Percentiles rank a stretch among this genome's conserved stretches.
Evolutionary conservation across 495 filamentous ascomycete species (phyloP).

Genomic region (Neurospora hispaniola): DNA sequence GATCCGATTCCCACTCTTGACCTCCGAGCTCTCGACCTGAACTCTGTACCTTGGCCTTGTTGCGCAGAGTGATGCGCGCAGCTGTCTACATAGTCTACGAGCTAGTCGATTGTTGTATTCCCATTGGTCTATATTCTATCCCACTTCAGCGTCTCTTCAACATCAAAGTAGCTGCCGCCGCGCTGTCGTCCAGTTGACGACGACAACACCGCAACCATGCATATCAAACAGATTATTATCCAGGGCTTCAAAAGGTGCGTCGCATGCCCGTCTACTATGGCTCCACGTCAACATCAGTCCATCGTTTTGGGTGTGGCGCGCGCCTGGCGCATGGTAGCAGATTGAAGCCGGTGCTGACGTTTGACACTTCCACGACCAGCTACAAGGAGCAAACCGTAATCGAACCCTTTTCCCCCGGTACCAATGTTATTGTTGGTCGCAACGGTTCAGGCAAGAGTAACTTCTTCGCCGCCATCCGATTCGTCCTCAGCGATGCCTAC

Average conservation of each 20-base stretch:
- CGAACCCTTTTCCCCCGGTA: slow-evolving; percentile 94
- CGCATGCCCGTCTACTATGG: not conserved
- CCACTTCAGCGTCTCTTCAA: not conserved
- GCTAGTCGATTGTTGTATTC: not conserved
- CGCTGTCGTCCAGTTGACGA: slow-evolving; percentile 21
- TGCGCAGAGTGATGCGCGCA: not conserved
- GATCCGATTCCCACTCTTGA: not conserved
- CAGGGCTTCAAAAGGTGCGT: slow-evolving; percentile 97
- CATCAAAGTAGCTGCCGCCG: slow-evolving; percentile 1
- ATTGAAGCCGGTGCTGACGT: slow-evolving; percentile 10
- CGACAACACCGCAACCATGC: slow-evolving; percentile 52
- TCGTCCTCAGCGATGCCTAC: slow-evolving; percentile 96
- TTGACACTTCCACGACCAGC: slow-evolving; percentile 33
- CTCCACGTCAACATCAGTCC: not conserved
- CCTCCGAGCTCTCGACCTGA: not conserved
- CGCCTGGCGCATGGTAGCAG: not conserved
- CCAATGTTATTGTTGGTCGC: slow-evolving; percentile 97
- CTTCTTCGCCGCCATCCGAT: slow-evolving; percentile 98
- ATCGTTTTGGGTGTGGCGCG: not conserved
- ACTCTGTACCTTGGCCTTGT: not conserved
- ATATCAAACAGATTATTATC: slow-evolving; percentile 99
- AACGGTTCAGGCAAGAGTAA: slow-evolving; percentile 99
- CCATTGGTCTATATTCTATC: not conserved
- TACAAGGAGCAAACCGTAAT: slow-evolving; percentile 99
- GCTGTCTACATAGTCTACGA: not conserved